Conservation (phyloP, 192 early-diverging fungal species). For the Backusella tarrabulga region DNA sequence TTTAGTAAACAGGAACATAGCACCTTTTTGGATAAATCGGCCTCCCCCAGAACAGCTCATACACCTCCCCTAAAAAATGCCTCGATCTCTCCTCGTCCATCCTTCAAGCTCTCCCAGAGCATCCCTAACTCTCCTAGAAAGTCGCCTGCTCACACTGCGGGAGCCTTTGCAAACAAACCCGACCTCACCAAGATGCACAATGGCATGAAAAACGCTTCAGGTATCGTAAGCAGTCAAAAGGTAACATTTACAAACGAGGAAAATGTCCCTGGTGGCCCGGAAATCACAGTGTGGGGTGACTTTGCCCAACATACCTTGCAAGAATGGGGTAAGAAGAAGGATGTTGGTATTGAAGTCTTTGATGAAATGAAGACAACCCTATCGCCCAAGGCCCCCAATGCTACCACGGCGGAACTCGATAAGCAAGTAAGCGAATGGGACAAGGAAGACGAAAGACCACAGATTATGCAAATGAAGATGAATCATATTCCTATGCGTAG, state of each 20-base stretch:
- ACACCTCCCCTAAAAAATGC: not conserved
- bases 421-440: not conserved
- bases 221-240: not conserved
- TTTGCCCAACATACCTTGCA: not conserved
- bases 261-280: not conserved
- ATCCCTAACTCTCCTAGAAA: not conserved
- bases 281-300: not conserved
- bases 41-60: not conserved
- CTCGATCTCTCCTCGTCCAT: not conserved
- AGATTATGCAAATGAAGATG: conserved; percentile 14
- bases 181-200: not conserved
- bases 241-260: not conserved
- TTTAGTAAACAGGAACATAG: conserved; percentile 3
- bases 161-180: not conserved
- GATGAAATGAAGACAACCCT: not conserved
- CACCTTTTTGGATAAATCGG: not conserved
- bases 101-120: not conserved
- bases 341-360: not conserved
- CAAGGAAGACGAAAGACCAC: not conserved
- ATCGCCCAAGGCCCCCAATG: not conserved
- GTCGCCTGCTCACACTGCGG: not conserved
- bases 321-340: not conserved
- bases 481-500: not conserved
- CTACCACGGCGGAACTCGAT: not conserved
- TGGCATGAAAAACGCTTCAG: not conserved